Conservation (phyloP, 371 early-diverging fungal species). For the Mucor circinelloides region DNA sequence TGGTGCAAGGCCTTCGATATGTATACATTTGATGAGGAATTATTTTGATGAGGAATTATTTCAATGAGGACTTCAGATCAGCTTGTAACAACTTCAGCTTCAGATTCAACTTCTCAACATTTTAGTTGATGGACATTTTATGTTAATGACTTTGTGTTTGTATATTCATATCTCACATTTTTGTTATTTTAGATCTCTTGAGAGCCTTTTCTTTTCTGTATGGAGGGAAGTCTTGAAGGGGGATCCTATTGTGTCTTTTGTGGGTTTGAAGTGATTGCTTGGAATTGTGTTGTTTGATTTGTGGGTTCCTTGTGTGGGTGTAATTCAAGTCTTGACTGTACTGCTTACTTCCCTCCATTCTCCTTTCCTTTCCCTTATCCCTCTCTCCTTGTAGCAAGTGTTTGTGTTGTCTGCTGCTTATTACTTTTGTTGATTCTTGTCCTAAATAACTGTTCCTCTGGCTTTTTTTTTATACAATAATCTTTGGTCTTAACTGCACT, state of each 20-base stretch:
- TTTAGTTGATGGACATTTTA: not conserved
- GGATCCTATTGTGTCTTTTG: not conserved
- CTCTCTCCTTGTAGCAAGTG: not conserved
- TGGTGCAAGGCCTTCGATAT: not conserved
- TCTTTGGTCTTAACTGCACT: not conserved
- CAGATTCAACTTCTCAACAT: not conserved
- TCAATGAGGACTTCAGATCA: not conserved
- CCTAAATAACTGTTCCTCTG: not conserved
- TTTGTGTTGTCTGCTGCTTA: not conserved
- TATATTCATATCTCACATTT: not conserved
- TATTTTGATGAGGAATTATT: not conserved
- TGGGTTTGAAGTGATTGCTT: not conserved
- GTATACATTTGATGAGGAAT: not conserved
- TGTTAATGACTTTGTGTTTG: not conserved
- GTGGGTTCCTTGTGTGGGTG: not conserved
- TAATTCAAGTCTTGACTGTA: not conserved
- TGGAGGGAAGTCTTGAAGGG: conserved; percentile 1
- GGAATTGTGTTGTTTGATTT: not conserved
- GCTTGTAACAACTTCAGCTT: not conserved
- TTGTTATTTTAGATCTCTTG: conserved; percentile 1
- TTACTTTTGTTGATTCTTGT: not conserved
- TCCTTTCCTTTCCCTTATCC: not conserved
- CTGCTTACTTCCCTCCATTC: not conserved
- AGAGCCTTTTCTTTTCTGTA: not conserved
- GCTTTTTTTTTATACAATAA: not conserved